Evolutionary conservation across 2,329 filamentous ascomycete genomes (phyloP), one percentile per base, ranked within the genome.

Genomic region (Cladosporium sp.): DNA sequence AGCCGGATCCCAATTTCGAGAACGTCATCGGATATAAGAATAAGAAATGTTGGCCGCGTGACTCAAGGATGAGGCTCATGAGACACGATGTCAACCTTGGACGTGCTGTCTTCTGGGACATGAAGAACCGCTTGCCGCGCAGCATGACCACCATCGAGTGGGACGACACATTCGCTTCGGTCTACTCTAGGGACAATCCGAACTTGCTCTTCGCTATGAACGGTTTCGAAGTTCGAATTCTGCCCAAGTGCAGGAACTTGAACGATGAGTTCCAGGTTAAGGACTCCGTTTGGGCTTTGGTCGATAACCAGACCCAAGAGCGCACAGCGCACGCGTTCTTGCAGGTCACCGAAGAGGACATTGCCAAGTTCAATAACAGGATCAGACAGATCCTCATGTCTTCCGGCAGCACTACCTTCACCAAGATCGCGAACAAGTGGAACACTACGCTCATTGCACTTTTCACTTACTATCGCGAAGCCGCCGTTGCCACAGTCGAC

Each of bases 341-440:
- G 50, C 92, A 97, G 66, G 93, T 98, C 18, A 97, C 93, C 0
- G 92, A 97, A 65, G 93, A 97, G 67, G 93, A 98, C 66, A 92
- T 98, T 45, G 87, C 92, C 60, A 97, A 97, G 72, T 98, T 98
- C 78, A 98, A 98, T 73, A 98, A 98, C 70, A 85, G 95, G 40
- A 98, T 98, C 66, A 84, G 93, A 55, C 93, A 98, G 66, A 98
- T 98, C 67, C 79, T 98, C 53, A 98, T 98, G 93, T 97, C 92
- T 9, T 97, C 93, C 54, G 95, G 93, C n/a, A 95, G 89, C 4
- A 98, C 93, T 0, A 98, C 93, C 0, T 98, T 98, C 74, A 98
- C 93, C 43, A 98, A 98, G 80, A 98, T 98, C 66, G 93, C 95
- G 43, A 98, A 98, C 74, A 98, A 98, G 74, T 98, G 95, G 93